Base-by-base conservation (phyloP, 1,139 yeast genomes). In the Saccharomyces uvarum region DNA sequence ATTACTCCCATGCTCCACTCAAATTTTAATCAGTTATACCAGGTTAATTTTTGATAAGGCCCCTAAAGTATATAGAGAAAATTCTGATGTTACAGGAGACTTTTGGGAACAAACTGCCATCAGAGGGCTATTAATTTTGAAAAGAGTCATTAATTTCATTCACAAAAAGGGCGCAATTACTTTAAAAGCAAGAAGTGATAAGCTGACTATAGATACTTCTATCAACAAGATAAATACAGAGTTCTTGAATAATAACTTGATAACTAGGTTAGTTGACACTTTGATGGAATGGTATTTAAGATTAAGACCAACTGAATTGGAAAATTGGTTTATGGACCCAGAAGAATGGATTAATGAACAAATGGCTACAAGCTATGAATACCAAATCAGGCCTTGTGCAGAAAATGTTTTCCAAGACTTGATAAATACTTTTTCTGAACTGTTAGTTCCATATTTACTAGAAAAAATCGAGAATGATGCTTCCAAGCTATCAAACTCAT, bases 341-440 rank as follows among this genome's bases (percentile, higher is more conserved):
- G 98, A 90, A 69, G 97, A 88, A 66, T 93, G 96, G 89, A 83
- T 88, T 33, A 83, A 83, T 59, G 96, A 88, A 65, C 96, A 90
- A 61, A 74, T 84, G 55, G 80, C 85, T 47, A 76, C 83, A 6
- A 84, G 88, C 63, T 89, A 89, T 83, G 97, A 91, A 65, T 89
- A 76, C 65, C 93, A 88, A 65, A 77, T 90, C 5, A 77, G 96
- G 53, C 91, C 95, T 2, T 88, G 97, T 69, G 90, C 96, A 0
- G 97, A 90, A 61, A 83, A 84, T 63, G 83, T 89, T 61, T 91
- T 84, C 65, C 88, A 84, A 58, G 95, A 88, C 64, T 71, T 93
- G 57, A 78, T 88, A 47, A 76, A 78, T 49, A 78, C 78, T 58
- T 88, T 86, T 69, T 83, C 83, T 52, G 81, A 79, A 16, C 70